Evolutionary conservation across 2,329 filamentous ascomycete genomes (phyloP), one percentile per base, ranked within the genome.

Genomic region (Fusarium sp.): DNA sequence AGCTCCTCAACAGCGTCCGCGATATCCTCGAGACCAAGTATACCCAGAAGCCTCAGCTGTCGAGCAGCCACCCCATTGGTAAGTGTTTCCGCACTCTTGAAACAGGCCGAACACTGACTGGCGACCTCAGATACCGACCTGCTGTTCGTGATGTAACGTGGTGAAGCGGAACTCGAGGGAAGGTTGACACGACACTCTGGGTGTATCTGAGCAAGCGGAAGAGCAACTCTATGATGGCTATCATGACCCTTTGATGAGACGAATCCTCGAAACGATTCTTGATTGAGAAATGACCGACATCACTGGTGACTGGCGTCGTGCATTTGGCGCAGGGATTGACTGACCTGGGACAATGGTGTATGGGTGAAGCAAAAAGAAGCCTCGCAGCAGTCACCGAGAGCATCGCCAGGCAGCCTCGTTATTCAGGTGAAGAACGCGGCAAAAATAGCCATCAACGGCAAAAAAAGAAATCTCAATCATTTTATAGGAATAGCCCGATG

Each of bases 21-120:
- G 95, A 98, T 66, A 92, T 98, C 80, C 87, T 99, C 68, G 87
- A 93, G 75, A 90, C 90, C 43, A 97, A 97, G 82, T 99, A 99
- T 82, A 89, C 90, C 10, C 97, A 99, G 85, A 98, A 98, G 86
- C 97, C 97, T 62, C 97, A 99, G 87, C 86, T 99, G 75, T 98
- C 95, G 80, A 96, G 94, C 86, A 98, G 95, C 83, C 97, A 99
- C 84, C 97, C 97, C 38, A 86, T 99, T 80, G 95, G 96, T 98
- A 91, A 85, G 92, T 85, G 43, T 40, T 27, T n/a, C 25, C 10
- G n/a, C 20, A 17, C 17, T 14, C 22, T 20, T 8, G 10, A 2
- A 17, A 15, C 20, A 8, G 7, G 20, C 22, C 37, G 2, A 76
- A 78, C 73, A 76, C 32, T 70, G 7, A 60, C 30, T 12, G 38